phyloP scores from a whole-genome alignment of 2,329 filamentous ascomycete genomes.

The Capronia americana region DNA sequence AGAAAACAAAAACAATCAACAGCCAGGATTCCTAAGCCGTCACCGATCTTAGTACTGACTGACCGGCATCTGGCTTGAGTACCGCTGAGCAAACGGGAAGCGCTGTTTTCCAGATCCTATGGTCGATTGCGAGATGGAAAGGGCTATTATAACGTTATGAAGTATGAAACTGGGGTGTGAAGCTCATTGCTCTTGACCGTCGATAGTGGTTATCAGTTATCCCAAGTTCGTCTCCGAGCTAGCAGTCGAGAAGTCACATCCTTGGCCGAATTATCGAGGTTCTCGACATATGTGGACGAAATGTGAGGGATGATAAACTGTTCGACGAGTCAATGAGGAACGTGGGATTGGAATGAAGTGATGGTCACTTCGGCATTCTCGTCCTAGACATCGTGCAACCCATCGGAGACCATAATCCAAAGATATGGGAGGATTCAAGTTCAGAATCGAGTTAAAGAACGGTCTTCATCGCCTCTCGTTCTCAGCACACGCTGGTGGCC shows the following conservation, averaged over 20 bases:
- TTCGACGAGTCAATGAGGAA: background rate
- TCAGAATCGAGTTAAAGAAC: background rate
- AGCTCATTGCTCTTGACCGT: no score
- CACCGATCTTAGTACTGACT: slow-evolving; percentile 34
- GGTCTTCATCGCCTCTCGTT: background rate
- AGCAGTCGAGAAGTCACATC: no score
- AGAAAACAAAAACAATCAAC: slow-evolving; percentile 35
- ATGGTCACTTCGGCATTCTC: background rate
- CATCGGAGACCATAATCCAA: background rate
- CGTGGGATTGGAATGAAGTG: background rate
- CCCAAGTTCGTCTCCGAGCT: no score
- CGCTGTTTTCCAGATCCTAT: slow-evolving; percentile 35
- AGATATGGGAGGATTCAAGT: no score
- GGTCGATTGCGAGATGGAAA: slow-evolving; percentile 32
- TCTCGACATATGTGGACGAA: no score
- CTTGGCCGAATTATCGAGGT: no score
- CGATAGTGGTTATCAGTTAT: no score
- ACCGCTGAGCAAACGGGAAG: slow-evolving; percentile 39
- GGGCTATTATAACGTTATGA: background rate
- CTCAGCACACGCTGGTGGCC: background rate
- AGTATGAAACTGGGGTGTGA: background rate
- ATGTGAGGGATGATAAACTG: background rate
- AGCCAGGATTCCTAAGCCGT: slow-evolving; percentile 36
- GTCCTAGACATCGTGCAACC: background rate
- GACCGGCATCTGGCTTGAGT: slow-evolving; percentile 35